Percentiles rank a stretch among this genome's conserved stretches.
These are phyloP conservation scores for Pharnaceum exiguum DNA, from an alignment of 148 eudicot genomes.

Conservation along the genomic window DNA sequence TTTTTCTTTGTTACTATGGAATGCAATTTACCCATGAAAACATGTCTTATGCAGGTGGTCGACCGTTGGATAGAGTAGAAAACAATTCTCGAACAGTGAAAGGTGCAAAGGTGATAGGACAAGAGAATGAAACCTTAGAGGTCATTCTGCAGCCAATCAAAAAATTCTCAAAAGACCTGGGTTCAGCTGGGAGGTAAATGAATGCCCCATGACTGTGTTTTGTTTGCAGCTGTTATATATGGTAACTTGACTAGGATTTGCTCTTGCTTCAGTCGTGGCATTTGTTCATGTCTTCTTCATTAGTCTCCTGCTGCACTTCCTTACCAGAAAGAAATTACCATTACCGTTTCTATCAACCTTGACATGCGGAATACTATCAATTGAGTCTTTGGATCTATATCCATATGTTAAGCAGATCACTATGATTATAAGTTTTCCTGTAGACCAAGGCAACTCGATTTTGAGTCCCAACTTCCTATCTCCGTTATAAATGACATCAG, in stretches of 20 bases:
- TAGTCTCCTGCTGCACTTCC: too few species aligned
- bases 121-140: conserved; percentile 69
- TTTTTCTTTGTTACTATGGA: too few species aligned
- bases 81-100: conserved; percentile 71
- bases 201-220: not conserved
- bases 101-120: conserved; percentile 81
- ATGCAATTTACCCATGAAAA: conserved; percentile 1
- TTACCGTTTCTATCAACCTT: too few species aligned
- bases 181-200: conserved; percentile 48
- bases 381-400: too few species aligned
- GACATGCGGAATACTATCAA: too few species aligned
- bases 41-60: conserved; percentile 53
- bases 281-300: not conserved
- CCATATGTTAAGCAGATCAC: too few species aligned
- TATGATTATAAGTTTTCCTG: too few species aligned
- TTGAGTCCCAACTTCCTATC: too few species aligned
- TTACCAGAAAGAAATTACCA: too few species aligned
- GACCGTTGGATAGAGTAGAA: conserved; percentile 71
- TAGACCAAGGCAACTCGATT: too few species aligned
- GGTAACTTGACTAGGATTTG: not conserved
- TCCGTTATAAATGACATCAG: too few species aligned
- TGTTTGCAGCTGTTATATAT: not conserved
- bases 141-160: conserved; percentile 67
- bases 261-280: not conserved
- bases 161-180: conserved; percentile 40